Base-by-base conservation (phyloP, 768 basidiomycete species). In the Boletus sensibilis region DNA sequence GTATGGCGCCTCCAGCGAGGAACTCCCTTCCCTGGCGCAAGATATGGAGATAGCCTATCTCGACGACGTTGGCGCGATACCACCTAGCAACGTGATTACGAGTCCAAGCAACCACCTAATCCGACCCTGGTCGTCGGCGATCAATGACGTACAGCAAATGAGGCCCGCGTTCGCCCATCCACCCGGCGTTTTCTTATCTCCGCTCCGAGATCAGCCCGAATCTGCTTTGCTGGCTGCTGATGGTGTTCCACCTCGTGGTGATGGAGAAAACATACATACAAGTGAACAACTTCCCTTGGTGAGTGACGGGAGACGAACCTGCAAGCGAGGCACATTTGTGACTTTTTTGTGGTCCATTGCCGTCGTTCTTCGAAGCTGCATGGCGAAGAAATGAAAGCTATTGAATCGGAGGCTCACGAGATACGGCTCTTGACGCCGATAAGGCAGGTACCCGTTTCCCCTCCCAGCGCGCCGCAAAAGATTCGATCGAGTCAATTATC, bases 121-220 rank as follows among this genome's bases (percentile, higher is more conserved):
- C 42, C 27, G 33, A 39, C 27, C 50, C 51, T 54, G 45, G 52
- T 50, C 44, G 9, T 53, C 39, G 57, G 49, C 34, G 40, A 64
- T 57, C 46, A 42, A 57, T 59, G 55, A 70, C 56, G 50, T 46
- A 57, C 62, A 47, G 21, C 33, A 56, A 39, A 31, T 43, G 31
- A 2, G 31, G 44, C 12, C 44, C 39, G 35, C 50, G 5, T 68
- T 69, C 27, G 62, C 67, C 8, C 65, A 68, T 8, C 62, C 64
- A 21, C 59, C 64, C 9, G 69, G 64, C 2, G 46, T 63, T 35
- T 62, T 61, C 34, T 47, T 75, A 54, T 75, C 72, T 45, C 75
- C 72, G 43, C 64, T 71, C 27, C 62, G 57, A 29, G 56, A 60
- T 51, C 37, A 48, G 27, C 50, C 41, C 9, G 51, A 44, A 23